These are phyloP conservation scores for Calonectria leucothoes DNA, from an alignment of 2,329 filamentous ascomycete genomes.

Conservation along the genomic window DNA sequence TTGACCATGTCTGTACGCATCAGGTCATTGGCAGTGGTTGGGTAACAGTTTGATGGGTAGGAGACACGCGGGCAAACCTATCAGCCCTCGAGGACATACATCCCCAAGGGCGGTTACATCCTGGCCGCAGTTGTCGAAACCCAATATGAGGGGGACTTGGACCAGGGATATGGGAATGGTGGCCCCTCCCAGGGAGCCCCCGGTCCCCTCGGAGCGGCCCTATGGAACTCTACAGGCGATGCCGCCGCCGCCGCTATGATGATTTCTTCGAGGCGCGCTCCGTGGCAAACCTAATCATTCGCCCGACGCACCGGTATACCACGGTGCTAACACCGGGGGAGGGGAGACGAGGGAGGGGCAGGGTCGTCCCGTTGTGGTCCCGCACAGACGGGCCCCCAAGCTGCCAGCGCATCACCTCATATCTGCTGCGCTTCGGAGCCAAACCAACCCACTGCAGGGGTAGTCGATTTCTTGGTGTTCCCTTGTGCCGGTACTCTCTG, in stretches of 20 bases:
- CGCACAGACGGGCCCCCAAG: conserved; percentile 2
- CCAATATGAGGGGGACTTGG: background rate
- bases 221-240: conserved; percentile 5
- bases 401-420: conserved; percentile 25
- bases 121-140: background rate
- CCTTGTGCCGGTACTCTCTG: conserved; percentile 34
- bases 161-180: background rate
- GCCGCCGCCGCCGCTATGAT: background rate
- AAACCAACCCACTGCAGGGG: conserved; percentile 9
- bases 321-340: conserved; percentile 10
- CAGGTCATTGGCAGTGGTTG: conserved; percentile 11
- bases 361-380: conserved; percentile 19
- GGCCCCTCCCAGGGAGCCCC: background rate
- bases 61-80: background rate
- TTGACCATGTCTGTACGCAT: background rate
- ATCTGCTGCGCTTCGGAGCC: background rate
- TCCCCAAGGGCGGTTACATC: background rate
- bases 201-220: background rate
- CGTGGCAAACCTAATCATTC: background rate
- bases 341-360: background rate
- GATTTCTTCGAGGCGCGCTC: background rate
- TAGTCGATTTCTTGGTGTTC: conserved; percentile 28
- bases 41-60: background rate
- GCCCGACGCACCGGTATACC: conserved; percentile 10
- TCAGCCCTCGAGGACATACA: background rate